Conservation (phyloP, 2,329 filamentous ascomycete genomes). For the Fusarium sp. region DNA sequence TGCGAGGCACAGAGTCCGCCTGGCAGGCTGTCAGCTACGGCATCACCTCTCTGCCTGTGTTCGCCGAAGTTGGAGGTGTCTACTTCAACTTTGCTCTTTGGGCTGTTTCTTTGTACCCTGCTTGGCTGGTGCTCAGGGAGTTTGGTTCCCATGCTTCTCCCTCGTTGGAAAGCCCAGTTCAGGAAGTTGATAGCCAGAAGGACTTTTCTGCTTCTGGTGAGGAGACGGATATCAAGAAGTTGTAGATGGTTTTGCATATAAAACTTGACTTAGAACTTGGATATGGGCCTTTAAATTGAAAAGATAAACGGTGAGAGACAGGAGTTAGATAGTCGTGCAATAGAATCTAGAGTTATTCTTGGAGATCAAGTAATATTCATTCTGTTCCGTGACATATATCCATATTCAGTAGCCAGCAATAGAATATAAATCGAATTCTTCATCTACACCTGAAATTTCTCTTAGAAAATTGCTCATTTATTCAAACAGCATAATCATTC, state of each 20-base stretch:
- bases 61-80: constrained; percentile 74
- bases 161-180: constrained; percentile 13
- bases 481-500: too few relatives aligned
- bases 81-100: constrained; percentile 80
- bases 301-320: too few relatives aligned
- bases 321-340: too few relatives aligned
- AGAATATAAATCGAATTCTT: too few relatives aligned
- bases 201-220: constrained; percentile 40
- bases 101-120: constrained; percentile 72
- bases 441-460: too few relatives aligned
- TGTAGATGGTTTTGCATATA: not conserved
- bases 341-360: too few relatives aligned
- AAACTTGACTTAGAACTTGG: too few relatives aligned
- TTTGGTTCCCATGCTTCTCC: constrained; percentile 34
- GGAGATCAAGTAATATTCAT: too few relatives aligned
- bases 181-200: constrained; percentile 28
- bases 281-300: too few relatives aligned
- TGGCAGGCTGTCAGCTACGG: constrained; percentile 82
- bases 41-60: constrained; percentile 70
- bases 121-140: constrained; percentile 74
- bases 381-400: too few relatives aligned
- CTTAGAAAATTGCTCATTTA: too few relatives aligned
- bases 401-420: too few relatives aligned
- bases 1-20: constrained; percentile 78
- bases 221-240: constrained; percentile 39